Evolutionary conservation across 164 flowering plant species (phyloP), one percentile per base, ranked within the genome.

Genomic region (Tetrastigma voinierianum): DNA sequence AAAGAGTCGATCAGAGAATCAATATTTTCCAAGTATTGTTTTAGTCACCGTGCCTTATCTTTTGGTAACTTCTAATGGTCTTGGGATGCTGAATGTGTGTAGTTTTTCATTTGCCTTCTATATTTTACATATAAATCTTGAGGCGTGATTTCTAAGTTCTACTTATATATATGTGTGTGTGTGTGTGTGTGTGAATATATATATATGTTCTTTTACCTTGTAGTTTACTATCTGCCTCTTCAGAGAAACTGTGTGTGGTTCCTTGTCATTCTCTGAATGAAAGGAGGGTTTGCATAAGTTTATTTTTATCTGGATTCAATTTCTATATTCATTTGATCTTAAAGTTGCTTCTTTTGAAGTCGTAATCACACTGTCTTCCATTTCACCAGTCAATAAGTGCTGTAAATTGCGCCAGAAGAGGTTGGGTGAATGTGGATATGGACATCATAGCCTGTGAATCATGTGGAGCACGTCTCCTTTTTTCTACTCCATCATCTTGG

Each of bases 401-500:
- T 45, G 79, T 93, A 57, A 93, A 88, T 73, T 96, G 98, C 87
- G 98, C 98, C 19, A 78, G 90, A 65, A 90, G 95, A 75, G 99
- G 99, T 44, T 96, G 99, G 99, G 65, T 93, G 77, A 93, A 87
- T 80, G 87, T 91, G 13, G 99, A 91, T 61, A 72, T 77, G 74
- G 99, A 96, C 71, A 86, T 72, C 51, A 87, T 96, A 72, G 86
- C 89, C 15, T 96, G 98, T 82, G 93, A 90, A 81, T 73, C 90
- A 24, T 96, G 98, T 83, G 91, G 88, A 65, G 83, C 95, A 46
- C 96, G 97, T 53, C 85, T 96, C 62, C 88, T 91, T 46, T 91
- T 96, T 79, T 84, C 96, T 60, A 86, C 90, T 65, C 96, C 97
- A 40, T 78, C 90, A 64, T 81, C 93, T 57, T 93, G 98, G 98